Percentiles rank a stretch among this genome's conserved stretches.
Conservation (phyloP, 768 basidiomycete species). For the Leccinum incarnatum region DNA sequence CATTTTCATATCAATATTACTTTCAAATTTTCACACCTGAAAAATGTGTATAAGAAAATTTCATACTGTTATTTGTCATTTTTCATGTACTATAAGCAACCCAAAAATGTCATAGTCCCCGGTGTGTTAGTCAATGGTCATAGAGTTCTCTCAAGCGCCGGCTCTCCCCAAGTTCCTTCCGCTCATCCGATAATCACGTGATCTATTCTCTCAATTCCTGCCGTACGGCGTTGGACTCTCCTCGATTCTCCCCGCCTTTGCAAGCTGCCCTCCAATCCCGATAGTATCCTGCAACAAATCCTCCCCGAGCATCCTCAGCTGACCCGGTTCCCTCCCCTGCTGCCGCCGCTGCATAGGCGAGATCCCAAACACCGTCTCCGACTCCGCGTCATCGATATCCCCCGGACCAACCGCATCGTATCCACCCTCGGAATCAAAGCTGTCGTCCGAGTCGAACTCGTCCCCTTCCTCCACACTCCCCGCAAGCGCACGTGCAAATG, state of each 20-base stretch:
- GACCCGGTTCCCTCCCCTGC: slow-evolving; percentile 23
- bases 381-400: slow-evolving; percentile 10
- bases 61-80: too few relatives aligned
- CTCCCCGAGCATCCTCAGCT: slow-evolving; percentile 59
- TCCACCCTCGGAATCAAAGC: slow-evolving; percentile 45
- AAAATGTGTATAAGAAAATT: too few relatives aligned
- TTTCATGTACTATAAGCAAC: too few relatives aligned
- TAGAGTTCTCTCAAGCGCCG: background rate
- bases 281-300: slow-evolving; percentile 63
- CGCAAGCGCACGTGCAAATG: slow-evolving; percentile 48
- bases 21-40: too few relatives aligned
- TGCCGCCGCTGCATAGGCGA: slow-evolving; percentile 48
- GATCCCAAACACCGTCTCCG: slow-evolving; percentile 70
- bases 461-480: slow-evolving; percentile 36
- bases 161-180: slow-evolving; percentile 23
- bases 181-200: slow-evolving; percentile 20
- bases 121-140: background rate
- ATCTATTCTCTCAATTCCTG: slow-evolving; percentile 16
- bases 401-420: slow-evolving; percentile 17
- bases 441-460: slow-evolving; percentile 45
- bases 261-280: slow-evolving; percentile 54
- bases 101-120: too few relatives aligned
- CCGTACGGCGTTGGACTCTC: slow-evolving; percentile 64
- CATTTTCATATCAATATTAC: too few relatives aligned
- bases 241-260: slow-evolving; percentile 46